These are phyloP conservation scores for Lactifluus volemus DNA, from an alignment of 768 basidiomycete genomes.

Conservation along the genomic window DNA sequence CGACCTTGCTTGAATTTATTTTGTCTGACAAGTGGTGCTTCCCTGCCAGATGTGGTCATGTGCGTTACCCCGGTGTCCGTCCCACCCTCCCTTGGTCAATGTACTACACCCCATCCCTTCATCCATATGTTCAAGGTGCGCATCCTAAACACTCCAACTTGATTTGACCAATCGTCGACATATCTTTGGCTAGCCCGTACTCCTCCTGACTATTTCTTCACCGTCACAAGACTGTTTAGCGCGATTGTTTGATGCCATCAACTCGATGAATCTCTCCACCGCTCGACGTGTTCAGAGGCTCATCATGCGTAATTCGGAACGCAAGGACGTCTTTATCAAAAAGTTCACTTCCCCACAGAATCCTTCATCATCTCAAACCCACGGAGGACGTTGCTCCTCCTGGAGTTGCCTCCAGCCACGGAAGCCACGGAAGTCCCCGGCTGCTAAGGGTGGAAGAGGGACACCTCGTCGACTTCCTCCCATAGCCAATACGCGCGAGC, in stretches of 20 bases:
- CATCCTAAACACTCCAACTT: neutral
- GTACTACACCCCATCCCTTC: slow-evolving; percentile 84
- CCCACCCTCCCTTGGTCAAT: no score
- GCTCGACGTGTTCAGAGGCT: slow-evolving; percentile 74
- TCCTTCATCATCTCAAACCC: slow-evolving; percentile 4
- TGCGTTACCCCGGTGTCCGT: no score
- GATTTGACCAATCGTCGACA: neutral
- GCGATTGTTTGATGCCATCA: slow-evolving; percentile 86
- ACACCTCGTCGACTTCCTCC: slow-evolving; percentile 67
- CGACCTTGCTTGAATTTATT: no score
- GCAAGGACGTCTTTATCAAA: slow-evolving; percentile 87
- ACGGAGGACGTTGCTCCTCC: slow-evolving; percentile 19
- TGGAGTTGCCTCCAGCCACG: slow-evolving; percentile 27
- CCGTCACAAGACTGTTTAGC: slow-evolving; percentile 88
- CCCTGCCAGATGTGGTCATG: no score
- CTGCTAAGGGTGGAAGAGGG: slow-evolving; percentile 47
- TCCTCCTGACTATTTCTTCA: slow-evolving; percentile 77
- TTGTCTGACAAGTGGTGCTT: no score
- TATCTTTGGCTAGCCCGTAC: slow-evolving; percentile 61
- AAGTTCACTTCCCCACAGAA: slow-evolving; percentile 41
- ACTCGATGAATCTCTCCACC: slow-evolving; percentile 78
- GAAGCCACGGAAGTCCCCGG: slow-evolving; percentile 40
- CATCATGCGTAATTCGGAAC: slow-evolving; percentile 82
- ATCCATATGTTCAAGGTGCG: slow-evolving; percentile 92
- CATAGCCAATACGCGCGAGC: slow-evolving; percentile 29